Conservation (phyloP, 2,329 filamentous ascomycete genomes). For the Penicillium sp. region DNA sequence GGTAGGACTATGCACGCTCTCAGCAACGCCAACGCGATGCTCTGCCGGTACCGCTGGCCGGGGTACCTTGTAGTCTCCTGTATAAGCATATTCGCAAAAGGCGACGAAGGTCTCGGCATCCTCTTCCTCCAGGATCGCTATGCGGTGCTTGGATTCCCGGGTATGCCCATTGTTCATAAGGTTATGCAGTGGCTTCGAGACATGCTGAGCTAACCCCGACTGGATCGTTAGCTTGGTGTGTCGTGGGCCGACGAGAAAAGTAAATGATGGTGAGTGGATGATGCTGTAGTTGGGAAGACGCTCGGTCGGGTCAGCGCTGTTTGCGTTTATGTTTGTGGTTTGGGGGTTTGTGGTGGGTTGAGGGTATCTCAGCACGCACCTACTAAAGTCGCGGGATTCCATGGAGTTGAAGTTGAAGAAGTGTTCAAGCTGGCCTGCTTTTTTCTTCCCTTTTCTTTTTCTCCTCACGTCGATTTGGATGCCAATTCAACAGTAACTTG, state of each 20-base stretch:
- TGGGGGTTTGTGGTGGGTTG: background rate
- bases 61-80: slow-evolving; percentile 50
- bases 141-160: slow-evolving; percentile 48
- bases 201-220: slow-evolving; percentile 47
- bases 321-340: background rate
- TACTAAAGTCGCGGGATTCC: slow-evolving; percentile 38
- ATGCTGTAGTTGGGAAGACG: slow-evolving; percentile 38
- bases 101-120: slow-evolving; percentile 55
- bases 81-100: slow-evolving; percentile 57
- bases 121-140: slow-evolving; percentile 50
- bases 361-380: slow-evolving; percentile 29
- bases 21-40: slow-evolving; percentile 16
- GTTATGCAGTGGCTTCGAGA: slow-evolving; percentile 49
- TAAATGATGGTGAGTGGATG: slow-evolving; percentile 49
- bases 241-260: slow-evolving; percentile 51
- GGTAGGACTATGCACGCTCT: slow-evolving; percentile 10
- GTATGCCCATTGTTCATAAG: slow-evolving; percentile 53
- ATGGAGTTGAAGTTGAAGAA: slow-evolving; percentile 25
- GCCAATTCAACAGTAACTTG: background rate
- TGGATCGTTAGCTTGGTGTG: slow-evolving; percentile 54
- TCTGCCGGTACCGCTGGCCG: slow-evolving; percentile 22
- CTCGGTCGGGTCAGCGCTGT: slow-evolving; percentile 4
- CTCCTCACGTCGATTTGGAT: background rate
- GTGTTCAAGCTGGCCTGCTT: too few relatives aligned
- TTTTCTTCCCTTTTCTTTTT: too few relatives aligned